Evolutionary conservation across 23 red algal genomes (phyloP).

Genomic region (Gracilaria domingensis): DNA sequence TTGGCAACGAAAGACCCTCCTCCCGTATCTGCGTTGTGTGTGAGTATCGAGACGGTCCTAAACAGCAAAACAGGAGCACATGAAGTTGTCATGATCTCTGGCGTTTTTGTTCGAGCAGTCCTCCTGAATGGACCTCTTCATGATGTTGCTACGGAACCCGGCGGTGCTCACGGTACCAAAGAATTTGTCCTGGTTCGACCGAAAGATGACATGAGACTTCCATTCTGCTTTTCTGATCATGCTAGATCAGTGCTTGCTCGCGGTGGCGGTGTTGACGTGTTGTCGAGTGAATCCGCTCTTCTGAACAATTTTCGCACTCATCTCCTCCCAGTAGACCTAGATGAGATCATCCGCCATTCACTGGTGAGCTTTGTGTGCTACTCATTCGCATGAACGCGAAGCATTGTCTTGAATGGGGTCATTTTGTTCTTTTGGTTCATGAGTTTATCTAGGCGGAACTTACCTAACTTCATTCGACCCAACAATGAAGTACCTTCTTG

Average conservation of each 20-base stretch:
- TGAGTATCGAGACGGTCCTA: slow-evolving; percentile 72
- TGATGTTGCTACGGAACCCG: slow-evolving; percentile 56
- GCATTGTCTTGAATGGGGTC: slow-evolving; percentile 81
- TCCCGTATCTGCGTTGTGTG: slow-evolving; percentile 59
- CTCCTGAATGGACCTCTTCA: slow-evolving; percentile 59
- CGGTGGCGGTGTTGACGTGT: slow-evolving; percentile 69
- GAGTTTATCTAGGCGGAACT: slow-evolving; percentile 39
- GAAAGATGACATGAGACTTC: slow-evolving; percentile 61
- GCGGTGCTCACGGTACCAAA: slow-evolving; percentile 28
- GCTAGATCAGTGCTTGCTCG: slow-evolving; percentile 43
- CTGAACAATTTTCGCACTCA: slow-evolving; percentile 78
- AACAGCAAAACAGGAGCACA: slow-evolving; percentile 51
- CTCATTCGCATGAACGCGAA: slow-evolving; percentile 75
- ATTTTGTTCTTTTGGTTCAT: slow-evolving; percentile 84
- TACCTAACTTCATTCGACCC: slow-evolving; percentile 54
- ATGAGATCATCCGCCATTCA: slow-evolving; percentile 87
- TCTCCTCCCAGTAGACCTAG: slow-evolving; percentile 80
- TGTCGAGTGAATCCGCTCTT: slow-evolving; percentile 84
- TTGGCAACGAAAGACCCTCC: slow-evolving; percentile 56
- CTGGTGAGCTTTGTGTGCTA: slow-evolving; percentile 73
- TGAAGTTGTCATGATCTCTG: slow-evolving; percentile 79
- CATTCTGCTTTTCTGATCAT: slow-evolving; percentile 74
- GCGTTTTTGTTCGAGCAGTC: slow-evolving; percentile 59
- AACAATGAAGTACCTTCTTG: slow-evolving; percentile 58
- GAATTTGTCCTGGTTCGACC: slow-evolving; percentile 81